phyloP scores from a whole-genome alignment of 805 yeast species.

The Myxozyma monticola region DNA sequence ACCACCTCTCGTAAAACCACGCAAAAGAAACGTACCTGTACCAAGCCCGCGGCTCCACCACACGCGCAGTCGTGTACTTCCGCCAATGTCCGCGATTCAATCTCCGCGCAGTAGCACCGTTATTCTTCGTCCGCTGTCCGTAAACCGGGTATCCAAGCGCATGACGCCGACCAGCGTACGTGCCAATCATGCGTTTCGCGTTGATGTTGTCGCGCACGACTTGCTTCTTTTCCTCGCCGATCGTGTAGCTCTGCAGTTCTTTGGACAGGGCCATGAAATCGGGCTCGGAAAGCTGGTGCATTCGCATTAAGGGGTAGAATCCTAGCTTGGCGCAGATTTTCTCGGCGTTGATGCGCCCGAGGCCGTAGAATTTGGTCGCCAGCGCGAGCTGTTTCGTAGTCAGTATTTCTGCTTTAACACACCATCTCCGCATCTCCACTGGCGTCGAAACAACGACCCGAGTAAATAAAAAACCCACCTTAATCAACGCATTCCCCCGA shows the following conservation, averaged over 20 bases:
- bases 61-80: no score
- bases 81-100: no score
- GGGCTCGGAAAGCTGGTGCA: conserved; percentile 88
- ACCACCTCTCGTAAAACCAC: no score
- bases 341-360: conserved; percentile 74
- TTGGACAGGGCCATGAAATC: conserved; percentile 83
- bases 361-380: conserved; percentile 79
- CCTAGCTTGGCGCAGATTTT: conserved; percentile 84
- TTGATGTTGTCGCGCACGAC: conserved; percentile 70
- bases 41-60: no score
- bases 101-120: conserved; percentile 85
- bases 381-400: conserved; percentile 54
- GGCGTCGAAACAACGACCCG: background rate
- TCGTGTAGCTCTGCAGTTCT: conserved; percentile 77
- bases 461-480: conserved; percentile 10
- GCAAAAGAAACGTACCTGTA: no score
- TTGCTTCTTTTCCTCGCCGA: conserved; percentile 78
- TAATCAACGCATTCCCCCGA: conserved; percentile 31
- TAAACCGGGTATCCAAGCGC: conserved; percentile 68
- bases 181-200: conserved; percentile 76
- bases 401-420: background rate
- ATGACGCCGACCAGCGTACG: conserved; percentile 87
- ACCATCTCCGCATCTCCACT: background rate
- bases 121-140: conserved; percentile 91
- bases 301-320: conserved; percentile 88